These are phyloP conservation scores for Gossypium davidsonii DNA, from an alignment of 441 rosid genomes.

Conservation along the genomic window DNA sequence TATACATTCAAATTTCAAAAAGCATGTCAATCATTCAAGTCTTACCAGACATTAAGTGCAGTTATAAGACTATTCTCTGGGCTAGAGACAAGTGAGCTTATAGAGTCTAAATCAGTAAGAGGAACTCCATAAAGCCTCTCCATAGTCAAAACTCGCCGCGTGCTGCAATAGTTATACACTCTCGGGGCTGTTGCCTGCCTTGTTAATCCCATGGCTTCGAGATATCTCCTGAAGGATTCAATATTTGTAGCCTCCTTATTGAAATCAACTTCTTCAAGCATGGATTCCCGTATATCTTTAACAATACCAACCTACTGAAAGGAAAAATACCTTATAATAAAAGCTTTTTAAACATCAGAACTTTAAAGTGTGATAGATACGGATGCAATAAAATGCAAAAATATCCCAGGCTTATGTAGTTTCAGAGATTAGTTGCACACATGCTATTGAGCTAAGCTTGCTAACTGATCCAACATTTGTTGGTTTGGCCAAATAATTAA, in stretches of 20 bases:
- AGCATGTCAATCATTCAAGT: constrained; percentile 8
- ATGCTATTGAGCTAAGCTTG: background rate
- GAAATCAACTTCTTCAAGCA: constrained; percentile 99
- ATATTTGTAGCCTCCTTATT: constrained; percentile 80
- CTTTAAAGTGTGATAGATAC: background rate
- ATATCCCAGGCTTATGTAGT: background rate
- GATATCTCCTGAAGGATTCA: constrained; percentile 73
- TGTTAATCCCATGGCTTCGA: constrained; percentile 80
- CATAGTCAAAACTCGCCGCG: constrained; percentile 79
- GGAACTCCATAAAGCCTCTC: constrained; percentile 99
- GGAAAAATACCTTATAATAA: constrained; percentile 14
- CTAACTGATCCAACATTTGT: constrained; percentile 1
- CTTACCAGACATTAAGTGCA: constrained; percentile 95
- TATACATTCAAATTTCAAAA: background rate
- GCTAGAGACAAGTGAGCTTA: constrained; percentile 79
- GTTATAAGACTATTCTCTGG: constrained; percentile 91
- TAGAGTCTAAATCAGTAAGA: constrained; percentile 89
- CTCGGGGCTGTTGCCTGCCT: constrained; percentile 93
- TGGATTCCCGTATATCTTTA: constrained; percentile 83
- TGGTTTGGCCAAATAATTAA: background rate
- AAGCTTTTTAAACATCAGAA: background rate
- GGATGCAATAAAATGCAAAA: background rate
- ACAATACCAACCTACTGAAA: constrained; percentile 73
- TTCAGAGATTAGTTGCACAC: background rate
- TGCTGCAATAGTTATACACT: constrained; percentile 83